These are phyloP conservation scores for Pseudocohnilembus persalinus DNA, from an alignment of 169 alveolate genomes.

Conservation along the genomic window DNA sequence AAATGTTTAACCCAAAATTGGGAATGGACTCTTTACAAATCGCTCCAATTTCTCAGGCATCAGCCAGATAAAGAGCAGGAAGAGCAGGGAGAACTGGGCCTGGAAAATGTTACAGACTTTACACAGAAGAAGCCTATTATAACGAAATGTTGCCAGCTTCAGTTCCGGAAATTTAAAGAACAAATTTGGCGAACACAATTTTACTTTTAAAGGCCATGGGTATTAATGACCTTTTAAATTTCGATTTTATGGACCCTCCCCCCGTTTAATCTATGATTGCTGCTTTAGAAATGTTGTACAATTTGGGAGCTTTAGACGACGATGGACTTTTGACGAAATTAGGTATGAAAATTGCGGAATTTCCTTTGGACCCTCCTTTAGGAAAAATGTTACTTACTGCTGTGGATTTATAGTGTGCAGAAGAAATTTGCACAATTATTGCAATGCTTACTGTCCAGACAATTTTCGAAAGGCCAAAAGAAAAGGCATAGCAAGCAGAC, in stretches of 20 bases:
- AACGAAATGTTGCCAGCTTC: conserved; percentile 99
- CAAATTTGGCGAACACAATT: conserved; percentile 98
- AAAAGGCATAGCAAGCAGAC: conserved; percentile 96
- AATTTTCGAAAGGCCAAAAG: conserved; percentile 98
- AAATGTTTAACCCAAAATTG: conserved; percentile 95
- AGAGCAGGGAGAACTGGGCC: conserved; percentile 99
- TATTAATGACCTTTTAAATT: conserved; percentile 96
- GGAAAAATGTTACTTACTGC: conserved; percentile 97
- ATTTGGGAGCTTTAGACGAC: conserved; percentile 99
- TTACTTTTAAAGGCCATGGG: conserved; percentile 99
- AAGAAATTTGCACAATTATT: conserved; percentile 97
- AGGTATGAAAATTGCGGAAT: conserved; percentile 99
- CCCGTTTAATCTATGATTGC: conserved; percentile 95
- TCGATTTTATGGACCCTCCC: conserved; percentile 99
- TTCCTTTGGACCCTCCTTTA: conserved; percentile 98
- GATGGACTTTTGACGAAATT: conserved; percentile 98
- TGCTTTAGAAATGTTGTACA: conserved; percentile 97
- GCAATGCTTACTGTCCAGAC: conserved; percentile 98
- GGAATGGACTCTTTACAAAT: conserved; percentile 99
- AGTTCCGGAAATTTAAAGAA: conserved; percentile 99
- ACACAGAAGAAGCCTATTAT: conserved; percentile 97
- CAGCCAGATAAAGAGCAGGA: conserved; percentile 99
- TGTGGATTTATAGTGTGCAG: conserved; percentile 96
- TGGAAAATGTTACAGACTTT: conserved; percentile 99
- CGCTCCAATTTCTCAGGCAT: conserved; percentile 98